Evolutionary conservation across 2,329 filamentous ascomycete species (phyloP).

Genomic region (Pseudogymnoascus sp.): DNA sequence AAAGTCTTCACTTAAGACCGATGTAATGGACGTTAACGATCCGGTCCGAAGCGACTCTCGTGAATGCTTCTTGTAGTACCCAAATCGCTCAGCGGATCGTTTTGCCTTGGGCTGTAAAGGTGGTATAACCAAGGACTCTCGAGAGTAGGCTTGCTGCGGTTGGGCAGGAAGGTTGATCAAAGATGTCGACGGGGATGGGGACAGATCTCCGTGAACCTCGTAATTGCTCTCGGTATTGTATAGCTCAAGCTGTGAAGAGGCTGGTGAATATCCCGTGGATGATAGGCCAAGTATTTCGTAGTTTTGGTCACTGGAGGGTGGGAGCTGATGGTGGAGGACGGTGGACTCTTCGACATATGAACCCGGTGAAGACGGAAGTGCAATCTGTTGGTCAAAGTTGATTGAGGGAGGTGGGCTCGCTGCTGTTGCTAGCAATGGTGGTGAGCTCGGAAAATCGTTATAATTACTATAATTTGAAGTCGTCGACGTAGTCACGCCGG

Average conservation of each 20-base stretch:
- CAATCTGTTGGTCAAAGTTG: background rate
- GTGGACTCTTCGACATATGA: slow-evolving; percentile 7
- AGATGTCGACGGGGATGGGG: slow-evolving; percentile 31
- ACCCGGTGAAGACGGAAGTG: background rate
- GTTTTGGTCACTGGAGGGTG: slow-evolving; percentile 31
- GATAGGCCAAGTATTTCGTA: slow-evolving; percentile 44
- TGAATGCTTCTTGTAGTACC: slow-evolving; percentile 42
- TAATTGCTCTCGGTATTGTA: slow-evolving; percentile 38
- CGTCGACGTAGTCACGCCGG: slow-evolving; percentile 22
- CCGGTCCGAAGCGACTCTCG: slow-evolving; percentile 44
- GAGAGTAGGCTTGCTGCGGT: slow-evolving; percentile 40
- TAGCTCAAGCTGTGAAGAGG: background rate
- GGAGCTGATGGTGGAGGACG: background rate
- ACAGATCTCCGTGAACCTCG: slow-evolving; percentile 40
- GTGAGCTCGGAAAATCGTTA: slow-evolving; percentile 23
- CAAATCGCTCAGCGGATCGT: slow-evolving; percentile 40
- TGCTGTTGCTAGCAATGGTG: slow-evolving; percentile 18
- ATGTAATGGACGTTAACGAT: slow-evolving; percentile 49
- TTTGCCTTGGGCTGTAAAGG: slow-evolving; percentile 43
- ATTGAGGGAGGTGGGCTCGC: slow-evolving; percentile 16
- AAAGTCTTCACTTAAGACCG: slow-evolving; percentile 34
- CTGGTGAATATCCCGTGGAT: slow-evolving; percentile 32
- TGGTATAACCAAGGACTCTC: slow-evolving; percentile 51
- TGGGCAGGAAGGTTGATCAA: slow-evolving; percentile 14
- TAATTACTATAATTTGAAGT: slow-evolving; percentile 27